Base-by-base conservation (phyloP, 2,329 filamentous ascomycete genomes). In the Trichoderma breve region DNA sequence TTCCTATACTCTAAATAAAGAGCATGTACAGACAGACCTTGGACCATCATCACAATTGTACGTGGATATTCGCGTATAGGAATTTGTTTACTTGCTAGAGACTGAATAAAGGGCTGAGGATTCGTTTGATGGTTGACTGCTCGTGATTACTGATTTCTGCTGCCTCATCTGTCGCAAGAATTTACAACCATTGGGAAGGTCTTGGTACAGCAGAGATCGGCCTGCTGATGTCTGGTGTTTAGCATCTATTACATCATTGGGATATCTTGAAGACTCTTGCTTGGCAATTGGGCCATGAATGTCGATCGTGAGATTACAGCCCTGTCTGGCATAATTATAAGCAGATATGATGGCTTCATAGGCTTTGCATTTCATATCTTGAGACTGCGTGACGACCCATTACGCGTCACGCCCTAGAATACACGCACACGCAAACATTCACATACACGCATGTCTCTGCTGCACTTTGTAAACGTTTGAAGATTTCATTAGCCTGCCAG, bases 401-500 rank as follows among this genome's bases (percentile, higher is more conserved):
- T 24, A 68, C 8, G 47, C 53, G 11, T 24, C 32, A 68, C 34
- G 24, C 2, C n/a, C 75, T 75, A 74, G 74, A 75, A 76, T 75
- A 75, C 61, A 24, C 15, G 26, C 28, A 26, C 60, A 21, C 15
- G 15, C 28, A 30, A 28, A 51, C 62, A 65, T 65, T 30, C 26
- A 60, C 34, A 68, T 6, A 36, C 39, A 70, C 14, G 57, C 55
- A 51, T 36, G 15, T 15, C 28, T 60, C 30, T 39, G 34, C 32
- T 62, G 64, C 71, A 34, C 65, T 72, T 78, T 76, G 75, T 82
- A 75, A 82, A 81, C 80, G 69, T 81, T 81, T 81, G 80, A 82
- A 83, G 79, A 81, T 84, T 85, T 86, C 83, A 85, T 86, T 86
- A 83, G 84, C 85, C 82, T 81, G 80, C 78, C 83, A 84, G 82